A percentile compares a stretch with the other conserved stretches of the same genome.
Evolutionary conservation across 257 asterid species (phyloP).

Genomic region (Solanum microdontum): DNA sequence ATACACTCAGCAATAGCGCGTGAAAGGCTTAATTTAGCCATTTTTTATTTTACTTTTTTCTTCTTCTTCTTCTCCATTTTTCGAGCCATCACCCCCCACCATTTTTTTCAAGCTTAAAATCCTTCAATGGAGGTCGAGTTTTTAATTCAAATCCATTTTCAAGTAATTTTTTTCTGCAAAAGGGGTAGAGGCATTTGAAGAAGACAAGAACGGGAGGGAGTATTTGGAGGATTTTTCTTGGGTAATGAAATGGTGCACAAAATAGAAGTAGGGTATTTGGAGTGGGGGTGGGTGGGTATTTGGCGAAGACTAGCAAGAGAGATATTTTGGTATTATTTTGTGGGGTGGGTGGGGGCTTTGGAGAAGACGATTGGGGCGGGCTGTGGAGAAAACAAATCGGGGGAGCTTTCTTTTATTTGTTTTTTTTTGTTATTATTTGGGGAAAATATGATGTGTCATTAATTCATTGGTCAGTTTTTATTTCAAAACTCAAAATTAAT

Average conservation of each 20-base stretch:
- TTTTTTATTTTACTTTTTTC: neutral
- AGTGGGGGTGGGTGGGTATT: neutral
- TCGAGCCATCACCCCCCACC: neutral
- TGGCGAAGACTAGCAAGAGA: too few species aligned
- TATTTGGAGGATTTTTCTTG: neutral
- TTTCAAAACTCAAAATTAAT: too few species aligned
- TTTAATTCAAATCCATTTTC: too few species aligned
- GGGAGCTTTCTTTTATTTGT: too few species aligned
- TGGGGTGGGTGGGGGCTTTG: too few species aligned
- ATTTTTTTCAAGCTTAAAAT: neutral
- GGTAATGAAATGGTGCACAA: neutral
- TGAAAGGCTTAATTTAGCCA: neutral
- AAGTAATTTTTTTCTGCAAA: neutral
- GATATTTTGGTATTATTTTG: too few species aligned
- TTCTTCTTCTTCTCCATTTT: neutral
- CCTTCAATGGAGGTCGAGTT: neutral
- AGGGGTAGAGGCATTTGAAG: neutral
- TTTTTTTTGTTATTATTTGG: too few species aligned
- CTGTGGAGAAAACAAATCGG: too few species aligned
- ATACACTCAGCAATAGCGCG: neutral
- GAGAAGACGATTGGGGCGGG: too few species aligned
- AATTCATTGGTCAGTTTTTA: too few species aligned
- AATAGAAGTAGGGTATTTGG: neutral
- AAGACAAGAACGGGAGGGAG: too few species aligned
- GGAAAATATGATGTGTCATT: too few species aligned